A percentile compares a stretch with the other conserved stretches of the same genome.
These are phyloP conservation scores for Chlamydomonas urium DNA, from an alignment of 139 green algal genomes.

Conservation along the genomic window DNA sequence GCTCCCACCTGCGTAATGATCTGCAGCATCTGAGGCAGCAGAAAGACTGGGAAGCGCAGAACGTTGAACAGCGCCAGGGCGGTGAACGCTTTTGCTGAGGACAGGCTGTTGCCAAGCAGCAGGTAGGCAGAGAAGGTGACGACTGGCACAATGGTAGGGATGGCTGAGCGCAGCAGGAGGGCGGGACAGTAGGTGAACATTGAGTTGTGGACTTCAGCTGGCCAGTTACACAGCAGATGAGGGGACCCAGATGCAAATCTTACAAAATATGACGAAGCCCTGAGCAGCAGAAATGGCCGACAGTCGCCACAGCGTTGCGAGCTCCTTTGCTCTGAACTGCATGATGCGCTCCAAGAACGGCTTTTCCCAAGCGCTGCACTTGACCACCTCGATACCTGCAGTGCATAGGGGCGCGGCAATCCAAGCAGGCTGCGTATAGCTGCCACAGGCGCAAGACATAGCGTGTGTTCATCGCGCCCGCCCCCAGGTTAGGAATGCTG, in stretches of 20 bases:
- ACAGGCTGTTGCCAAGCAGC: conserved; percentile 39
- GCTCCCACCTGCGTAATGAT: conserved; percentile 12
- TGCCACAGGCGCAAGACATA: not conserved
- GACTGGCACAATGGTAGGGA: conserved; percentile 43
- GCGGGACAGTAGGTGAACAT: no score
- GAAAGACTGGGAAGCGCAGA: conserved; percentile 50
- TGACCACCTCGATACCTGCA: conserved; percentile 66
- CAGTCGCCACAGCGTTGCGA: conserved; percentile 38
- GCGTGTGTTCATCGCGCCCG: not conserved
- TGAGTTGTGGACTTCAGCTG: no score
- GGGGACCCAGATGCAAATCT: no score
- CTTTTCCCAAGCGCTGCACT: conserved; percentile 58
- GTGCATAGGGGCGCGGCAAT: conserved; percentile 3
- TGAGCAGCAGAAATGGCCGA: not conserved
- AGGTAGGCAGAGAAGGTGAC: conserved; percentile 51
- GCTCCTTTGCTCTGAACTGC: conserved; percentile 29
- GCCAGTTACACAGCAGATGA: no score
- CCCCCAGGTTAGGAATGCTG: no score
- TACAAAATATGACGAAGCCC: conserved; percentile 3
- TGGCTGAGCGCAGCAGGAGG: no score
- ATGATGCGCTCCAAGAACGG: conserved; percentile 36
- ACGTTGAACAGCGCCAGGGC: conserved; percentile 47
- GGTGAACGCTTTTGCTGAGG: conserved; percentile 58
- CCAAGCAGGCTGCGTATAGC: not conserved
- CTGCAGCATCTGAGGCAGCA: conserved; percentile 39